phyloP scores from a whole-genome alignment of 1,284 basidiomycete species.

The Anthracocystis setariae region DNA sequence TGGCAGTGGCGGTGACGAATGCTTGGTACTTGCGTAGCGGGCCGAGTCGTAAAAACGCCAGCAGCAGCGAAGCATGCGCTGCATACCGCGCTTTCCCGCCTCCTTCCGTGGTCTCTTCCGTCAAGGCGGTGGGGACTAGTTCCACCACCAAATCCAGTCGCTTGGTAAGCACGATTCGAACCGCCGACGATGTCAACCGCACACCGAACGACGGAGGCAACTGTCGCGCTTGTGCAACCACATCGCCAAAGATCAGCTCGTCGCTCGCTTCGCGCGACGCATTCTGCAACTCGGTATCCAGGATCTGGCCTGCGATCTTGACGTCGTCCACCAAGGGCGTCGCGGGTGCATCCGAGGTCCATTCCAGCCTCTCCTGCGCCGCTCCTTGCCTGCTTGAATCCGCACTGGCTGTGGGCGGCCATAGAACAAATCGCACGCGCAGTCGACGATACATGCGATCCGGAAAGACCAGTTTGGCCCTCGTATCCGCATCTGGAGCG shows the following conservation, averaged over 20 bases:
- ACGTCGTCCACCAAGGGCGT: not conserved
- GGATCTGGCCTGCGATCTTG: conserved; percentile 12
- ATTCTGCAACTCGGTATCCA: conserved; percentile 49
- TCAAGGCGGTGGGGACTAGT: conserved; percentile 21
- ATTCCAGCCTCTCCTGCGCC: no score
- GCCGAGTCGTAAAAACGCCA: conserved; percentile 35
- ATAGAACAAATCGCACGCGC: conserved; percentile 42
- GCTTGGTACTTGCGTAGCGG: conserved; percentile 38
- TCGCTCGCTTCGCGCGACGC: conserved; percentile 57
- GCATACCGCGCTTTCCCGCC: conserved; percentile 8
- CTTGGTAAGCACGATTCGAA: conserved; percentile 42
- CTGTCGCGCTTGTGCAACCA: conserved; percentile 43
- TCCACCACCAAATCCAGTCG: conserved; percentile 34
- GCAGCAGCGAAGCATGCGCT: conserved; percentile 18
- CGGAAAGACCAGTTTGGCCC: conserved; percentile 49
- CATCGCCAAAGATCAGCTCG: conserved; percentile 51
- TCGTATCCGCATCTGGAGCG: not conserved
- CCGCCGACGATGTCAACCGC: conserved; percentile 32
- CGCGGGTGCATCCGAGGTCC: conserved; percentile 27
- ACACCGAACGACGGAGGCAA: conserved; percentile 43
- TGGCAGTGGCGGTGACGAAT: conserved; percentile 1
- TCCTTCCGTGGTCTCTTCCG: conserved; percentile 1
- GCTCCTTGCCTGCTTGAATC: not conserved
- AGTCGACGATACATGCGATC: conserved; percentile 49
- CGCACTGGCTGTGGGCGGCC: conserved; percentile 2